Conservation (phyloP, 1,284 basidiomycete genomes). For the Melampsora larici-populina region DNA sequence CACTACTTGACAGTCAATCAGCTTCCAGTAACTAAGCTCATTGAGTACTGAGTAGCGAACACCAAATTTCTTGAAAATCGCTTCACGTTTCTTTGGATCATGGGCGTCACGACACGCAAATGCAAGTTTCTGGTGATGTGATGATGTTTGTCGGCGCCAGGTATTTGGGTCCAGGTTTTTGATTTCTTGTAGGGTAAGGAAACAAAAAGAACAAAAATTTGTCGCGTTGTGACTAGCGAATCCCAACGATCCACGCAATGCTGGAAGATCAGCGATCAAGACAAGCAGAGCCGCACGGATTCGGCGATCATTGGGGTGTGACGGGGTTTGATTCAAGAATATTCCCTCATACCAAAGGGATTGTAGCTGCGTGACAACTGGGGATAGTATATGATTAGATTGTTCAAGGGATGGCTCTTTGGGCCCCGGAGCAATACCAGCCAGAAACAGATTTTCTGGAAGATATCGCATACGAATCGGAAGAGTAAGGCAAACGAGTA, state of each 20-base stretch:
- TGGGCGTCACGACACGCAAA: not conserved
- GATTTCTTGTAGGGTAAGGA: not conserved
- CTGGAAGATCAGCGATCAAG: not conserved
- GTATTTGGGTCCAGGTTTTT: not conserved
- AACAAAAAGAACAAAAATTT: not conserved
- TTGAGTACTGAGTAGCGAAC: not conserved
- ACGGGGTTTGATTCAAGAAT: not conserved
- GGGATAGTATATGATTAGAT: not conserved
- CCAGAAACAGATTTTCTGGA: slow-evolving; percentile 44
- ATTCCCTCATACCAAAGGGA: not conserved
- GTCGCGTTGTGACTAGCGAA: not conserved
- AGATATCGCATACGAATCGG: slow-evolving; percentile 43
- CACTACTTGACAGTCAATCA: not conserved
- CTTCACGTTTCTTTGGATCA: too few species aligned
- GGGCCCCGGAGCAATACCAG: slow-evolving; percentile 55
- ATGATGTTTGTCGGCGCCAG: not conserved
- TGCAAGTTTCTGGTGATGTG: not conserved
- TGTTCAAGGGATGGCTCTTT: slow-evolving; percentile 52
- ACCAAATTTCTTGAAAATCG: not conserved
- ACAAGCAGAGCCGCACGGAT: not conserved
- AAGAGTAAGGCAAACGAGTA: slow-evolving; percentile 11
- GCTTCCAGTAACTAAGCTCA: not conserved
- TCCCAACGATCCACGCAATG: not conserved
- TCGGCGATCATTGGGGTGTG: not conserved
- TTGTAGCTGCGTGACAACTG: not conserved